These are phyloP conservation scores for Pezicula rhizophila DNA, from an alignment of 2,329 filamentous ascomycete genomes.

Conservation along the genomic window DNA sequence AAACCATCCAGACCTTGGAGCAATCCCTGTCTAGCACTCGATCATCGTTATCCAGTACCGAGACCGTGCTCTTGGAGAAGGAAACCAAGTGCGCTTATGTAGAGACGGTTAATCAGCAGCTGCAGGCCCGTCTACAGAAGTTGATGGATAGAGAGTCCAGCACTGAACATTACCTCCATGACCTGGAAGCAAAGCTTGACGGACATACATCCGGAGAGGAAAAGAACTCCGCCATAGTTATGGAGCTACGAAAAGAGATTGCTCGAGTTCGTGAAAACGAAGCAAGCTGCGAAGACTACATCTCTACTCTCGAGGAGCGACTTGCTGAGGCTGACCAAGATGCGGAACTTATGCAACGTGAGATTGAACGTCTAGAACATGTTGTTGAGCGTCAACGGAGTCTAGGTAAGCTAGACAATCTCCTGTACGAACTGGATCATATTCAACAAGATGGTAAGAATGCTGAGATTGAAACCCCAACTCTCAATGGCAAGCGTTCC, in stretches of 20 bases:
- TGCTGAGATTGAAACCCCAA: slow-evolving; percentile 30
- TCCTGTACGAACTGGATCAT: slow-evolving; percentile 84
- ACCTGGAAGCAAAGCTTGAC: slow-evolving; percentile 84
- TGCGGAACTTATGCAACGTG: slow-evolving; percentile 91
- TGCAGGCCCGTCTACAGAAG: slow-evolving; percentile 87
- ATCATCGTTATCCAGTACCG: slow-evolving; percentile 73
- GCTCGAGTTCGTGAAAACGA: slow-evolving; percentile 84
- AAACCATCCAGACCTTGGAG: slow-evolving; percentile 92
- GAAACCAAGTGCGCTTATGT: slow-evolving; percentile 91
- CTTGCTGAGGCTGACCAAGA: slow-evolving; percentile 95
- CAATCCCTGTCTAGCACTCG: slow-evolving; percentile 86
- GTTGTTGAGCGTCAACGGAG: slow-evolving; percentile 93
- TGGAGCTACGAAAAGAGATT: slow-evolving; percentile 87
- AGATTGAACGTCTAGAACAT: slow-evolving; percentile 89
- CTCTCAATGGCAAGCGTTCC: slow-evolving; percentile 39
- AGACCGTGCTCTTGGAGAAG: slow-evolving; percentile 82
- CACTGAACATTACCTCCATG: slow-evolving; percentile 88
- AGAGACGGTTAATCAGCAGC: slow-evolving; percentile 85
- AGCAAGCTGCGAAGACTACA: slow-evolving; percentile 87
- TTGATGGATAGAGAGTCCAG: slow-evolving; percentile 84
- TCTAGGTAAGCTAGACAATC: slow-evolving; percentile 86
- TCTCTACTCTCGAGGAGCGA: slow-evolving; percentile 90
- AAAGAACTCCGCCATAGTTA: slow-evolving; percentile 78
- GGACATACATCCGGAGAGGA: slow-evolving; percentile 88
- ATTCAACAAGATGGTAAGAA: slow-evolving; percentile 56